A percentile compares a stretch with the other conserved stretches of the same genome.
phyloP scores from a whole-genome alignment of 768 basidiomycete genomes.

The Calocera viscosa region DNA sequence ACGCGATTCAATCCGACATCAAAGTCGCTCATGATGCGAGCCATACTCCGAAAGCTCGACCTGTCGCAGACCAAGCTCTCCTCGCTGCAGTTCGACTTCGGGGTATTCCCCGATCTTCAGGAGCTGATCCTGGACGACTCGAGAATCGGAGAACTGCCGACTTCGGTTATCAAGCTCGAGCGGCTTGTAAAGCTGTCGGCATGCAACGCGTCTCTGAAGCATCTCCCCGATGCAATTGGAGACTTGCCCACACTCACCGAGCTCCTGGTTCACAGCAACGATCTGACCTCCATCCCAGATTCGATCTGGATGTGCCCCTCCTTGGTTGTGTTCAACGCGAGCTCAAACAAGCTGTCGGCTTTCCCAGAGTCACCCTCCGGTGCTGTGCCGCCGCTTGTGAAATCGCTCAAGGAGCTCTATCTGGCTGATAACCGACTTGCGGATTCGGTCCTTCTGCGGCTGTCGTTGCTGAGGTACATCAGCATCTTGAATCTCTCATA shows the following conservation, averaged over 20 bases:
- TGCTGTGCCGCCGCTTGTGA: slow-evolving; percentile 39
- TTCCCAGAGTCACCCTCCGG: slow-evolving; percentile 54
- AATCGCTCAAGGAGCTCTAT: slow-evolving; percentile 64
- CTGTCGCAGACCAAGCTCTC: slow-evolving; percentile 82
- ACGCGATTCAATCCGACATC: slow-evolving; percentile 55
- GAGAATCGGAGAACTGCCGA: slow-evolving; percentile 68
- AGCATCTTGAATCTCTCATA: slow-evolving; percentile 82
- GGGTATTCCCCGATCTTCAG: slow-evolving; percentile 54
- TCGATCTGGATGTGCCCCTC: slow-evolving; percentile 74
- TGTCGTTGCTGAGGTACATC: slow-evolving; percentile 66
- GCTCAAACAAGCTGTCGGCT: slow-evolving; percentile 67
- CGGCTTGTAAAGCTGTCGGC: slow-evolving; percentile 65
- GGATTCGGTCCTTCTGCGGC: slow-evolving; percentile 61
- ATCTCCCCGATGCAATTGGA: slow-evolving; percentile 66
- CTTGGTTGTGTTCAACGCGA: slow-evolving; percentile 64
- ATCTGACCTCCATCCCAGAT: slow-evolving; percentile 58
- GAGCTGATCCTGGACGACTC: slow-evolving; percentile 74
- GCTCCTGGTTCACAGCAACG: slow-evolving; percentile 87
- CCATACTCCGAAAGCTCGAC: slow-evolving; percentile 61
- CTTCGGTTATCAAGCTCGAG: slow-evolving; percentile 62
- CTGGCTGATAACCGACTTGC: slow-evolving; percentile 81
- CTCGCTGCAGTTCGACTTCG: slow-evolving; percentile 54
- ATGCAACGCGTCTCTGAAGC: slow-evolving; percentile 78
- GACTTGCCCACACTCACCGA: slow-evolving; percentile 56
- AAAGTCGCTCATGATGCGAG: slow-evolving; percentile 33